Evolutionary conservation across 2,329 filamentous ascomycete species (phyloP).

Genomic region (Ophiocordyceps robertsii): DNA sequence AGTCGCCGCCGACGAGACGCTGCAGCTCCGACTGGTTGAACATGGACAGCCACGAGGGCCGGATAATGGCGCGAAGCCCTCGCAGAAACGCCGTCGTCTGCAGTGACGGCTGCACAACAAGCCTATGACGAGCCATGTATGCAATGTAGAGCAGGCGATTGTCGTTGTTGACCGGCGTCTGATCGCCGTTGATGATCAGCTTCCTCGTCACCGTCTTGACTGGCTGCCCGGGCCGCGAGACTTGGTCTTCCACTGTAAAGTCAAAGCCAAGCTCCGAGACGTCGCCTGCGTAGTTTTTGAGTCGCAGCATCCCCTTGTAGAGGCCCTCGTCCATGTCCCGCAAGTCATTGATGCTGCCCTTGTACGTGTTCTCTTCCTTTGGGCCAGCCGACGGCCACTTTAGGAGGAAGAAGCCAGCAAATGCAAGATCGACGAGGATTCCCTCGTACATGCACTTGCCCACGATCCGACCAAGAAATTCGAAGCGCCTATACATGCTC

Average conservation of each 20-base stretch:
- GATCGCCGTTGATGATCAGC: conserved; percentile 62
- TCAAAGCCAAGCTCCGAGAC: conserved; percentile 61
- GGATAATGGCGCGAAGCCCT: conserved; percentile 77
- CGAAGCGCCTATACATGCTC: conserved; percentile 60
- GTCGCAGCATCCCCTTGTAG: conserved; percentile 68
- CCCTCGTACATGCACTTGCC: conserved; percentile 97
- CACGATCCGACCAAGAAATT: conserved; percentile 84
- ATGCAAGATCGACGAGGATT: conserved; percentile 83
- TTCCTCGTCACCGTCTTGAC: conserved; percentile 57
- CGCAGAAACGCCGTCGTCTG: conserved; percentile 82
- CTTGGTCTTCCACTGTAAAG: conserved; percentile 74
- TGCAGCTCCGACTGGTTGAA: conserved; percentile 96
- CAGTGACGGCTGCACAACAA: conserved; percentile 64
- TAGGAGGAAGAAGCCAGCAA: conserved; percentile 89
- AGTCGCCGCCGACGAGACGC: conserved; percentile 81
- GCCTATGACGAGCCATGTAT: conserved; percentile 74
- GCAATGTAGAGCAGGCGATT: conserved; percentile 93
- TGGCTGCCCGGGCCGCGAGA: conserved; percentile 30
- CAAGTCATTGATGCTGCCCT: conserved; percentile 88
- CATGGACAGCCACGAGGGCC: conserved; percentile 90
- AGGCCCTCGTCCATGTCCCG: conserved; percentile 82
- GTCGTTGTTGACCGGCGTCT: conserved; percentile 73
- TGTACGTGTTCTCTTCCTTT: conserved; percentile 57
- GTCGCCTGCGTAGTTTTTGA: conserved; percentile 78
- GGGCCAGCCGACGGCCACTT: conserved; percentile 76